Conservation (phyloP, 441 rosid genomes). For the Populus hybrid region DNA sequence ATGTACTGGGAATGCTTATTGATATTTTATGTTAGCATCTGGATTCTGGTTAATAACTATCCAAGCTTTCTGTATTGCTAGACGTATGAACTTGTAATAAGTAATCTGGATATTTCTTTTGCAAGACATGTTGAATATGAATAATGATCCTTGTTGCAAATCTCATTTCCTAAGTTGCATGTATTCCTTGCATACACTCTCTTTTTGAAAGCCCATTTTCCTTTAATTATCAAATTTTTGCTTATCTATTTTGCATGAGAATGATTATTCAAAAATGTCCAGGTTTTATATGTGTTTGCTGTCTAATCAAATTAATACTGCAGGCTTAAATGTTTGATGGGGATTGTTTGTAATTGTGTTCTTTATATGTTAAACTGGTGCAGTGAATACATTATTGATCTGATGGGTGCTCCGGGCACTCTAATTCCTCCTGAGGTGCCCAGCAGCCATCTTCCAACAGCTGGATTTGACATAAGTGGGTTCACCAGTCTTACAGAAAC, state of each 20-base stretch:
- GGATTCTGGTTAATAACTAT: conserved; percentile 1
- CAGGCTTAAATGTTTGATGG: neutral
- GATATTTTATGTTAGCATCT: conserved; percentile 2
- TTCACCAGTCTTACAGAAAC: conserved; percentile 43
- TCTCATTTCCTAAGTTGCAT: neutral
- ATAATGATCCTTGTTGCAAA: neutral
- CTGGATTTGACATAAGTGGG: conserved; percentile 46
- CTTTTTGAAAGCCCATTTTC: neutral
- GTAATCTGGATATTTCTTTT: conserved; percentile 6
- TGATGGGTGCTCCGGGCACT: conserved; percentile 99
- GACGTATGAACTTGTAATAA: neutral
- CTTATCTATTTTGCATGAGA: neutral
- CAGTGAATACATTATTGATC: conserved; percentile 95
- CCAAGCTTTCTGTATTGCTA: neutral
- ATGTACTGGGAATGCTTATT: neutral
- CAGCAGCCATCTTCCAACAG: conserved; percentile 49
- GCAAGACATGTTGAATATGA: neutral
- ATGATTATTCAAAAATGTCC: neutral
- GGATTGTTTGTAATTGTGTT: conserved; percentile 16
- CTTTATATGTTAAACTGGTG: conserved; percentile 29
- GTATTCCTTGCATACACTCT: neutral
- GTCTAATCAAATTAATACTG: neutral
- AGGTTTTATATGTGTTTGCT: neutral
- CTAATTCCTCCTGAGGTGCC: conserved; percentile 92
- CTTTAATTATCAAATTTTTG: neutral